Conservation (phyloP, 768 basidiomycete species). For the Wakefieldia striispora region DNA sequence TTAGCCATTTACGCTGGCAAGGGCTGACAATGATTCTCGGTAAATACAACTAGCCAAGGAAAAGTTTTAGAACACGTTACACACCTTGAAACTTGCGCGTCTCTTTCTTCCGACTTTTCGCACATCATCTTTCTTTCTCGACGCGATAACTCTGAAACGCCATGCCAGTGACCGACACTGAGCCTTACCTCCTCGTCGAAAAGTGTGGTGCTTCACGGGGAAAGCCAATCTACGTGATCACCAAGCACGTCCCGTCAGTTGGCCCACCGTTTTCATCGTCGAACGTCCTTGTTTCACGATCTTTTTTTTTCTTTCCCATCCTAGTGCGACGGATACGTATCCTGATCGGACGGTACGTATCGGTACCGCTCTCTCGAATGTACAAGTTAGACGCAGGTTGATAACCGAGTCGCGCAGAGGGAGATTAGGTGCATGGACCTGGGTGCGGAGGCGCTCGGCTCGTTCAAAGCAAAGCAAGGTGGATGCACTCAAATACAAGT, state of each 20-base stretch:
- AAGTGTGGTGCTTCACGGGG: slow-evolving; percentile 43
- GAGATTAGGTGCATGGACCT: slow-evolving; percentile 46
- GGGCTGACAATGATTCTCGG: slow-evolving; percentile 24
- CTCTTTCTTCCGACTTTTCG: slow-evolving; percentile 20
- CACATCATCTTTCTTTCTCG: slow-evolving; percentile 16
- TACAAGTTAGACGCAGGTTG: slow-evolving; percentile 2
- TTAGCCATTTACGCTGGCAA: slow-evolving; percentile 21
- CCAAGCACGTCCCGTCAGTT: slow-evolving; percentile 42
- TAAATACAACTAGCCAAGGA: slow-evolving; percentile 27
- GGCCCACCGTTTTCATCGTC: slow-evolving; percentile 7
- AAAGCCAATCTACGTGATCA: slow-evolving; percentile 42
- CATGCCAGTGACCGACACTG: slow-evolving; percentile 21
- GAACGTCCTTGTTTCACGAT: slow-evolving; percentile 18
- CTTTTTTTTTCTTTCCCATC: not conserved
- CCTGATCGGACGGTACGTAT: slow-evolving; percentile 33
- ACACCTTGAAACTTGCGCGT: slow-evolving; percentile 13
- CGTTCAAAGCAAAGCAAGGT: slow-evolving; percentile 39
- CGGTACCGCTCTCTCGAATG: not conserved
- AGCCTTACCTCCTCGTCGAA: slow-evolving; percentile 40
- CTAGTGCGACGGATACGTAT: slow-evolving; percentile 34
- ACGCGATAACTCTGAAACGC: slow-evolving; percentile 4
- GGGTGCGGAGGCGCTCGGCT: slow-evolving; percentile 37
- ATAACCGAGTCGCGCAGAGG: slow-evolving; percentile 25
- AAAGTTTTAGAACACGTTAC: slow-evolving; percentile 24
- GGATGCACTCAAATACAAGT: slow-evolving; percentile 44